Evolutionary conservation across 139 green algal genomes (phyloP).

Genomic region (Chlorella sp.): DNA sequence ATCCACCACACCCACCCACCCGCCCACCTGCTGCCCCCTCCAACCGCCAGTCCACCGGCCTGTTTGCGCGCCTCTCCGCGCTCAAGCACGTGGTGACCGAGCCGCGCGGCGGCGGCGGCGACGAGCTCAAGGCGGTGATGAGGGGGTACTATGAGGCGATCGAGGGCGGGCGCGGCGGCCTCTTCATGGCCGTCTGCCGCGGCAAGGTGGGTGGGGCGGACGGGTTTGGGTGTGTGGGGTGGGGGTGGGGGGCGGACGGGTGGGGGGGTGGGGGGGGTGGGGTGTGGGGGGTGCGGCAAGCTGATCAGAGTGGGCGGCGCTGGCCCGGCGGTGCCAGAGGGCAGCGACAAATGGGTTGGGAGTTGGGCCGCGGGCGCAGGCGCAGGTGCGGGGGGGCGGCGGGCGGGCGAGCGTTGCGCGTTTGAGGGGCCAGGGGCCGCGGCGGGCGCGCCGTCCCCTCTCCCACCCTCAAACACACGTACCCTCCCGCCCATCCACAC

Average conservation of each 20-base stretch:
- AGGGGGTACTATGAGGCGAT: conserved; percentile 75
- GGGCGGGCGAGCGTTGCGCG: too few species aligned
- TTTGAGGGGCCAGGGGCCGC: too few species aligned
- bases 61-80: conserved; percentile 55
- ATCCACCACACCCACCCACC: too few species aligned
- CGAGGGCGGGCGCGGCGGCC: conserved; percentile 53
- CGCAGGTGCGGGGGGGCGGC: too few species aligned
- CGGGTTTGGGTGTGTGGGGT: background rate
- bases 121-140: conserved; percentile 75
- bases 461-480: too few species aligned
- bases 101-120: conserved; percentile 60
- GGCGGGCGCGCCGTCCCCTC: too few species aligned
- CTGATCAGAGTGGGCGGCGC: too few species aligned
- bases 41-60: conserved; percentile 61
- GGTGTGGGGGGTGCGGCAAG: background rate
- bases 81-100: conserved; percentile 81
- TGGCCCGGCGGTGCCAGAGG: too few species aligned
- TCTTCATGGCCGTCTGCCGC: conserved; percentile 93
- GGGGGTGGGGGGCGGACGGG: background rate
- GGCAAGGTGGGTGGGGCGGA: conserved; percentile 92
- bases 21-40: too few species aligned
- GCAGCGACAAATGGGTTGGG: too few species aligned
- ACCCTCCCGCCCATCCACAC: too few species aligned
- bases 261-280: background rate
- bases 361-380: too few species aligned